Evolutionary conservation across 306 rosid genomes (phyloP).

Genomic region (Gillenia trifoliata): DNA sequence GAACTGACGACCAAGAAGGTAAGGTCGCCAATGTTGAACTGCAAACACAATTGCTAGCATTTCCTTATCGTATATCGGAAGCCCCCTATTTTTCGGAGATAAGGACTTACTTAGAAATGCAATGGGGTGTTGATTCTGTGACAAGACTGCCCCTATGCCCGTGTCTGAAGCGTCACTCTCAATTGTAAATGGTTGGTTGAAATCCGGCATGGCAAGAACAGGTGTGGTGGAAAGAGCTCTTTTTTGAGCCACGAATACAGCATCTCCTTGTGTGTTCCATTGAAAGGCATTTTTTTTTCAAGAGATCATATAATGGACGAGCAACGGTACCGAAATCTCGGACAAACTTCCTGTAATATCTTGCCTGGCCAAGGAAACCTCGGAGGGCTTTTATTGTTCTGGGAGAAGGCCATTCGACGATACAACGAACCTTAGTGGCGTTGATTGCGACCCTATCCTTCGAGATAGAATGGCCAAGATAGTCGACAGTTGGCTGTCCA

Average conservation of each 20-base stretch:
- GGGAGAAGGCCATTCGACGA: neutral
- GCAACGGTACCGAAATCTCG: neutral
- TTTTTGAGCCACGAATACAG: neutral
- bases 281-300: neutral
- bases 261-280: fast-evolving
- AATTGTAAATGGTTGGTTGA: neutral
- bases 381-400: neutral
- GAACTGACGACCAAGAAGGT: neutral
- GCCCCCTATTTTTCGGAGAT: fast-evolving
- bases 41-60: neutral
- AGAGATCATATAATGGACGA: neutral
- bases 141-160: neutral
- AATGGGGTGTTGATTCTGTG: neutral
- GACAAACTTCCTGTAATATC: neutral
- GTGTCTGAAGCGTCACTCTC: neutral
- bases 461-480: neutral
- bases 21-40: neutral
- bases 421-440: fast-evolving
- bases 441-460: fast-evolving
- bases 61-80: neutral
- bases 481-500: neutral
- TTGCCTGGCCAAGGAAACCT: neutral
- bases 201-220: neutral
- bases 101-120: no score
- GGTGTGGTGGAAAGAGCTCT: neutral